phyloP scores from a whole-genome alignment of 2,329 filamentous ascomycete species.

The Amphichorda felina region DNA sequence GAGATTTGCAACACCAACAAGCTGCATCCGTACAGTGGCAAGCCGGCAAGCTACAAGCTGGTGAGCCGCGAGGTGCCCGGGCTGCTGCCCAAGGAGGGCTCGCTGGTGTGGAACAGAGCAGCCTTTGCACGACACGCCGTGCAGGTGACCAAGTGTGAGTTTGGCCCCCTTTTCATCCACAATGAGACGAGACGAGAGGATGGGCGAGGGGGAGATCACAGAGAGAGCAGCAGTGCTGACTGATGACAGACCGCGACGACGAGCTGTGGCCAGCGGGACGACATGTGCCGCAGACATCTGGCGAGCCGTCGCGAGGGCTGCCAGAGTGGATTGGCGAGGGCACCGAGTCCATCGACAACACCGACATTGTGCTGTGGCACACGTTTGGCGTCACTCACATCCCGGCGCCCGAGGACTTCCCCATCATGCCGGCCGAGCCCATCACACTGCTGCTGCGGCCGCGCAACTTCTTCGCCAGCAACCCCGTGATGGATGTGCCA shows the following conservation, averaged over 20 bases:
- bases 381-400: conserved; percentile 89
- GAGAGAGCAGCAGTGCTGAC: not conserved
- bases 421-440: conserved; percentile 79
- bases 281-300: conserved; percentile 80
- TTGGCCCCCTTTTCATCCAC: not conserved
- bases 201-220: no score
- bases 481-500: conserved; percentile 71
- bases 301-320: conserved; percentile 52
- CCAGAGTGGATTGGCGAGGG: conserved; percentile 66
- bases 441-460: conserved; percentile 72
- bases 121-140: conserved; percentile 80
- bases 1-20: conserved; percentile 79
- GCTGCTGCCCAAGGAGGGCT: conserved; percentile 68
- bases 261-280: conserved; percentile 78
- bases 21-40: conserved; percentile 76
- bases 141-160: conserved; percentile 78
- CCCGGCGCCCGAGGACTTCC: conserved; percentile 81
- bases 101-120: conserved; percentile 76
- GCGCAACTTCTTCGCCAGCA: conserved; percentile 70
- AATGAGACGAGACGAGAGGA: not conserved
- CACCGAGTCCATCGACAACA: conserved; percentile 59
- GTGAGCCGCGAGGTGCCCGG: conserved; percentile 74
- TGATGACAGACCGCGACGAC: conserved; percentile 54
- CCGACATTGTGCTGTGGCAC: conserved; percentile 85
- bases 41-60: conserved; percentile 79